A percentile compares a stretch with the other conserved stretches of the same genome.
These are phyloP conservation scores for Fusarium duplospermum DNA, from an alignment of 2,329 filamentous ascomycete species.

Conservation along the genomic window DNA sequence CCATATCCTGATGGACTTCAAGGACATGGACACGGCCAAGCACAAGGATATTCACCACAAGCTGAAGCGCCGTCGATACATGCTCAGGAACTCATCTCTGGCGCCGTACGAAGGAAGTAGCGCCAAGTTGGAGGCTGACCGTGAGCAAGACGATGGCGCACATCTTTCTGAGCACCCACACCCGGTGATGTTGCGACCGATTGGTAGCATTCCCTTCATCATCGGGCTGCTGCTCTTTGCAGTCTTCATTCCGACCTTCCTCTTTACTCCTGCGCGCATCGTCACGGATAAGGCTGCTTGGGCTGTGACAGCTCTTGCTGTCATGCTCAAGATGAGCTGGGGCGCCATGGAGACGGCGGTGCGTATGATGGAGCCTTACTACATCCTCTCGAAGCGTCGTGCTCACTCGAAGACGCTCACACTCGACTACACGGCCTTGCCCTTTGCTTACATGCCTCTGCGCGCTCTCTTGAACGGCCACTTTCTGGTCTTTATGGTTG, in stretches of 20 bases:
- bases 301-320: conserved; percentile 73
- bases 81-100: conserved; percentile 76
- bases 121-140: conserved; percentile 52
- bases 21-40: conserved; percentile 75
- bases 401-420: conserved; percentile 74
- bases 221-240: conserved; percentile 67
- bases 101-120: conserved; percentile 70
- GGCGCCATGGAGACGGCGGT: conserved; percentile 75
- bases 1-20: conserved; percentile 80
- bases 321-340: conserved; percentile 76
- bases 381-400: conserved; percentile 73
- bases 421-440: conserved; percentile 79
- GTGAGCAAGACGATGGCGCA: conserved; percentile 60
- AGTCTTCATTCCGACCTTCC: conserved; percentile 68
- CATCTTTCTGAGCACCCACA: conserved; percentile 71
- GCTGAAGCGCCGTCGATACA: conserved; percentile 74
- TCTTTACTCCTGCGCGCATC: conserved; percentile 67
- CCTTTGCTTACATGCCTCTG: conserved; percentile 73
- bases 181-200: conserved; percentile 73
- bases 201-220: conserved; percentile 71
- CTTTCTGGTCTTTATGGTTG: conserved; percentile 74
- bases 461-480: conserved; percentile 73
- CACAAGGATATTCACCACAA: conserved; percentile 75
- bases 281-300: conserved; percentile 73
- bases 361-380: conserved; percentile 81